Evolutionary conservation across 2,329 filamentous ascomycete genomes (phyloP).

Genomic region (Epichloe amarillans): DNA sequence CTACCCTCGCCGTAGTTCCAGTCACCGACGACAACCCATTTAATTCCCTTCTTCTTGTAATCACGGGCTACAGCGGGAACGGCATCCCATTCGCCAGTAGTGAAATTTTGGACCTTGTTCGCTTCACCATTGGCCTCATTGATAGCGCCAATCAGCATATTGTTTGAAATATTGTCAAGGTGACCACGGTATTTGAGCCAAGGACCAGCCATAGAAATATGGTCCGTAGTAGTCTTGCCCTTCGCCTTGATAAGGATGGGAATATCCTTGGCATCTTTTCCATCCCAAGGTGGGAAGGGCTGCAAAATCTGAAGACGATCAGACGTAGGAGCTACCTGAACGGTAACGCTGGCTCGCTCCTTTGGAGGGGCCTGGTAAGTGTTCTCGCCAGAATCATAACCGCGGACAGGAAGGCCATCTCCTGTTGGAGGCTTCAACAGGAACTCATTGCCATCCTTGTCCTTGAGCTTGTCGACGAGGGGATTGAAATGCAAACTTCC

Average conservation of each 20-base stretch:
- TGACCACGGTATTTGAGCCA: constrained; percentile 99
- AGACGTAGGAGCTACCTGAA: constrained; percentile 75
- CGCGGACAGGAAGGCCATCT: constrained; percentile 62
- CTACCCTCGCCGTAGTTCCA: constrained; percentile 99
- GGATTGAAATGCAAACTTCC: constrained; percentile 90
- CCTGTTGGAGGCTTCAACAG: constrained; percentile 68
- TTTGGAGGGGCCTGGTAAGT: constrained; percentile 92
- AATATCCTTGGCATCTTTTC: constrained; percentile 72
- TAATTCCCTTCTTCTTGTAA: constrained; percentile 94
- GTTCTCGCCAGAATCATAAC: constrained; percentile 83
- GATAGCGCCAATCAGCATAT: constrained; percentile 96
- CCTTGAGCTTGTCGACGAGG: constrained; percentile 80
- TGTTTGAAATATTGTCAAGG: constrained; percentile 99
- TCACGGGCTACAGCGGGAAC: constrained; percentile 91
- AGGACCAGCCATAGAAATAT: constrained; percentile 93
- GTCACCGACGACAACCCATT: constrained; percentile 96
- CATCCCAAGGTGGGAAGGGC: constrained; percentile 80
- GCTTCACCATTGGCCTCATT: constrained; percentile 93
- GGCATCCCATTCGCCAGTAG: constrained; percentile 69
- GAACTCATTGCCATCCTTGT: constrained; percentile 95
- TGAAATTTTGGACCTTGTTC: constrained; percentile 92
- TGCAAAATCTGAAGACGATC: constrained; percentile 88
- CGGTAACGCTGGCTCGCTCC: constrained; percentile 58
- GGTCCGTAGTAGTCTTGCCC: constrained; percentile 94
- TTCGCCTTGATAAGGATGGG: constrained; percentile 93